Percentiles rank a stretch among this genome's conserved stretches.
These are phyloP conservation scores for Boehmeria nivea DNA, from an alignment of 306 rosid genomes.

Conservation along the genomic window DNA sequence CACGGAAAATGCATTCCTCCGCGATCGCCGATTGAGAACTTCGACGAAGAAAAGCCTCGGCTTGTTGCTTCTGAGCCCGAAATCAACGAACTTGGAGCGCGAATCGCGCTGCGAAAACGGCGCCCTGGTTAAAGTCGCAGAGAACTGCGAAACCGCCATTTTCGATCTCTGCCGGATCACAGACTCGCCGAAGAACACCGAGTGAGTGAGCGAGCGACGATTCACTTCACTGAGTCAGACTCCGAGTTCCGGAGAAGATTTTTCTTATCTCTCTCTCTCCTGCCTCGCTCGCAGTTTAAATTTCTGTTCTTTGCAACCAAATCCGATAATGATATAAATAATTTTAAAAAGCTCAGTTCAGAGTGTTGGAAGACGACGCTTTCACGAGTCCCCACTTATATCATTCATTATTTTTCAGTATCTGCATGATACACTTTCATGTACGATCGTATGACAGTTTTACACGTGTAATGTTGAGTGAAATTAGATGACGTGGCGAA, in stretches of 20 bases:
- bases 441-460: background rate
- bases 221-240: background rate
- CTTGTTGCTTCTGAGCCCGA: constrained; percentile 25
- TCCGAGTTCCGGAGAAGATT: too few relatives aligned
- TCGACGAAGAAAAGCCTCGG: constrained; percentile 41
- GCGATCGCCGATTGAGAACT: constrained; percentile 24
- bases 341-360: background rate
- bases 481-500: background rate
- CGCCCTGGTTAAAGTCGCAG: constrained; percentile 29
- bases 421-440: too few relatives aligned
- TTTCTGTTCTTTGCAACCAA: too few relatives aligned
- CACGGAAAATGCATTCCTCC: constrained; percentile 30
- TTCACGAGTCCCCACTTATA: constrained; percentile 19
- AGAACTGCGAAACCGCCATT: constrained; percentile 69
- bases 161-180: constrained; percentile 15
- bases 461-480: background rate
- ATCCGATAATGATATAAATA: too few relatives aligned
- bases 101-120: constrained; percentile 38
- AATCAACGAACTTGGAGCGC: constrained; percentile 31
- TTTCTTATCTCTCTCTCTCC: too few relatives aligned
- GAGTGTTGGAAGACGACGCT: constrained; percentile 10
- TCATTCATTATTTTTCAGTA: background rate
- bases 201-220: background rate
- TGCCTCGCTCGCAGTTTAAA: too few relatives aligned
- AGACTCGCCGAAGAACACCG: background rate